These are phyloP conservation scores for Trichoderma virens DNA, from an alignment of 495 filamentous ascomycete genomes.

Conservation along the genomic window DNA sequence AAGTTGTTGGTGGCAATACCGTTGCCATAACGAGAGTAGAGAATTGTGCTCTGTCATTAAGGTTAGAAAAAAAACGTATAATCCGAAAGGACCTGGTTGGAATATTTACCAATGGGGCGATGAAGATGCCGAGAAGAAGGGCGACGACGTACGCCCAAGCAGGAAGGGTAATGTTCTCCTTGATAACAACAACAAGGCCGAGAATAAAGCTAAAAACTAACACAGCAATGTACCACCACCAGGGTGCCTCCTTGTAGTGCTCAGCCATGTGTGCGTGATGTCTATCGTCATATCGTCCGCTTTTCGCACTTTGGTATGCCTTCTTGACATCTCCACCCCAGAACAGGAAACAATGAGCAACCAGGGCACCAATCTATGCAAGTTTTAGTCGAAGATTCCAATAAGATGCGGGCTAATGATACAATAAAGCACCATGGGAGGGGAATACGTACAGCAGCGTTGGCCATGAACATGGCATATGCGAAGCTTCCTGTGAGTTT, in stretches of 20 bases:
- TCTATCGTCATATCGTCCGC: background rate
- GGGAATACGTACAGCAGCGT: background rate
- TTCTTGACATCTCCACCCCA: background rate
- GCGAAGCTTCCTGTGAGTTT: background rate
- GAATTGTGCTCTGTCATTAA: background rate
- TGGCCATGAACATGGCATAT: conserved; percentile 4
- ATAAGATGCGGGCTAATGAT: too few relatives aligned
- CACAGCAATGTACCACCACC: background rate
- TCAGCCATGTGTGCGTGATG: background rate
- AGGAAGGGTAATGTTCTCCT: conserved; percentile 2
- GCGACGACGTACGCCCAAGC: background rate
- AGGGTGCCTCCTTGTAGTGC: background rate
- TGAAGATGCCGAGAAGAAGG: background rate
- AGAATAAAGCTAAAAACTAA: conserved; percentile 1
- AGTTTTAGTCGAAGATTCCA: background rate
- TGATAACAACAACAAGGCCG: background rate
- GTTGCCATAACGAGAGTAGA: conserved; percentile 2
- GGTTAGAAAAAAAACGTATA: too few relatives aligned
- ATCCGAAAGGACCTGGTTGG: too few relatives aligned
- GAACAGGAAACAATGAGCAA: background rate
- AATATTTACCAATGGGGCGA: background rate
- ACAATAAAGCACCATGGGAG: too few relatives aligned
- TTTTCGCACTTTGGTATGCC: background rate
- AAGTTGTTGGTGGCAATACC: conserved; percentile 26
- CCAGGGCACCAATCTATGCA: background rate